Percentiles rank a stretch among this genome's conserved stretches.
Conservation (phyloP, 139 green algal genomes). For the Chlamydomonas sp. region DNA sequence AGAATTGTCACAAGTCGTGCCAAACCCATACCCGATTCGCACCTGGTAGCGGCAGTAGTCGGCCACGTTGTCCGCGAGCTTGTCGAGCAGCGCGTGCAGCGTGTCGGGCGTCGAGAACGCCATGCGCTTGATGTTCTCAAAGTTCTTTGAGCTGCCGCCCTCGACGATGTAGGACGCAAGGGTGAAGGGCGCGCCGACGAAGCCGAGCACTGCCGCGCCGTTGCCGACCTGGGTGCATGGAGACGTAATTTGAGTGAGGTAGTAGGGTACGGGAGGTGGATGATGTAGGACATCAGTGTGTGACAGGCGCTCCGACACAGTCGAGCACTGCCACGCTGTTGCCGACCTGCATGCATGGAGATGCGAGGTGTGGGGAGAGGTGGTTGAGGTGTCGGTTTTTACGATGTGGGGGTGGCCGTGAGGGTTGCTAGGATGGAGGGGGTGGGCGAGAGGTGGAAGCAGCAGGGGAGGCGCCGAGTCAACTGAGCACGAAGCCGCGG, state of each 20-base stretch:
- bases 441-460: too few species aligned
- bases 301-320: constrained; percentile 91
- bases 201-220: constrained; percentile 76
- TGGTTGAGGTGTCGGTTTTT: too few species aligned
- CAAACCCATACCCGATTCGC: too few species aligned
- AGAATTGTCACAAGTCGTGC: too few species aligned
- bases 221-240: constrained; percentile 43
- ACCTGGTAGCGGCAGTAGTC: constrained; percentile 91
- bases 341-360: constrained; percentile 25
- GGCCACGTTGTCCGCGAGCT: constrained; percentile 79
- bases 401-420: too few species aligned
- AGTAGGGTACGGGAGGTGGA: too few species aligned
- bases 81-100: constrained; percentile 65
- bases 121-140: constrained; percentile 80
- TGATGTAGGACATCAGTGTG: constrained; percentile 89
- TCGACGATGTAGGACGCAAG: constrained; percentile 93
- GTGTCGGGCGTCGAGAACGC: constrained; percentile 63
- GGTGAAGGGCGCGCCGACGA: constrained; percentile 90
- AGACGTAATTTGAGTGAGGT: too few species aligned
- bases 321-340: constrained; percentile 74
- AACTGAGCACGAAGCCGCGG: too few species aligned
- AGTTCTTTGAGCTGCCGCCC: constrained; percentile 63
- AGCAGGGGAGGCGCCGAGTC: too few species aligned
- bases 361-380: too few species aligned
- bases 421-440: too few species aligned